Evolutionary conservation across 345 rosid species (phyloP).

Genomic region (Salix purpurea): DNA sequence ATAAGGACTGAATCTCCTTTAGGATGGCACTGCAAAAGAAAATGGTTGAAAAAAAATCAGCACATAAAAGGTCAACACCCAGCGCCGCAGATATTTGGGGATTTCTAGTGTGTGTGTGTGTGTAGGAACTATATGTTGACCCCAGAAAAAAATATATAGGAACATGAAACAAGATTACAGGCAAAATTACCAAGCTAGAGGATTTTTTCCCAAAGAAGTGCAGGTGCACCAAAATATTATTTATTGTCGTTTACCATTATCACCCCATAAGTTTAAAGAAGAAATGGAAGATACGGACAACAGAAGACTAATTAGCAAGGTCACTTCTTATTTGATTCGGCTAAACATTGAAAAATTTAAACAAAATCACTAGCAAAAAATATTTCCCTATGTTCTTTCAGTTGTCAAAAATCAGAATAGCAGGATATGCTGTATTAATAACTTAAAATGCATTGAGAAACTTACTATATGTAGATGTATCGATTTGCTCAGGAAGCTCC

Average conservation of each 20-base stretch:
- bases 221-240: background rate
- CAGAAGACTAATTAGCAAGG: background rate
- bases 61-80: too few species aligned
- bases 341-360: background rate
- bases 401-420: background rate
- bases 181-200: too few species aligned
- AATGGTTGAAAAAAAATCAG: background rate
- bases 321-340: background rate
- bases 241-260: background rate
- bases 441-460: background rate
- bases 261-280: background rate
- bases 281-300: background rate
- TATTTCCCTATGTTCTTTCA: background rate
- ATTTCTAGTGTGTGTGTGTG: too few species aligned
- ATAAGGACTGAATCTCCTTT: background rate
- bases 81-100: too few species aligned
- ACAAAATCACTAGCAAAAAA: background rate
- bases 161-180: too few species aligned
- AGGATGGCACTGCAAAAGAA: constrained; percentile 19
- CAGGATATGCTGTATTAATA: background rate
- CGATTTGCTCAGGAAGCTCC: constrained; percentile 96
- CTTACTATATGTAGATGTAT: constrained; percentile 91
- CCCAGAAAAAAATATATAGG: too few species aligned
- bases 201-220: too few species aligned
- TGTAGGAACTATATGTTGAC: too few species aligned